Evolutionary conservation across 2,329 filamentous ascomycete species (phyloP).

Genomic region (Aspergillus sp.): DNA sequence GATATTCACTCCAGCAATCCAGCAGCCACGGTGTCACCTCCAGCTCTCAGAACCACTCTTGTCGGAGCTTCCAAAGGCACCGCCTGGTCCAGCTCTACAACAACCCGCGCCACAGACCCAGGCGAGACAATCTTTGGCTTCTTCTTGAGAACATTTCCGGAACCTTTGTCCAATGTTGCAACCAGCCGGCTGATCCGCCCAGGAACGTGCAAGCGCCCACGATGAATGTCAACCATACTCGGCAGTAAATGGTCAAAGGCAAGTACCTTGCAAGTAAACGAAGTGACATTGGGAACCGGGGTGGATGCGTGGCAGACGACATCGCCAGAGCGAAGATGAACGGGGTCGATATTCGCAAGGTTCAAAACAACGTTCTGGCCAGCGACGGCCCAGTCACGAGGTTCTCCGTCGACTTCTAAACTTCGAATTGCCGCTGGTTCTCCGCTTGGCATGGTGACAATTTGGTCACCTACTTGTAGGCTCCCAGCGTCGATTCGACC

Average conservation of each 20-base stretch:
- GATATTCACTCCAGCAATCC: slow-evolving; percentile 67
- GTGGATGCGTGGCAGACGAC: slow-evolving; percentile 72
- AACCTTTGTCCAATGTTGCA: slow-evolving; percentile 75
- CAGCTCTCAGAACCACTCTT: slow-evolving; percentile 75
- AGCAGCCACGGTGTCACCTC: slow-evolving; percentile 82
- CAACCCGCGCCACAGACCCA: slow-evolving; percentile 72
- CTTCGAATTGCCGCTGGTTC: slow-evolving; percentile 80
- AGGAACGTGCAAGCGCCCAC: slow-evolving; percentile 76
- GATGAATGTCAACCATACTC: slow-evolving; percentile 84
- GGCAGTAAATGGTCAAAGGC: slow-evolving; percentile 89
- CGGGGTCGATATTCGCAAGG: slow-evolving; percentile 78
- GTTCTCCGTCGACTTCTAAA: slow-evolving; percentile 71
- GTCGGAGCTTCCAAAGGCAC: slow-evolving; percentile 79
- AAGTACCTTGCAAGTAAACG: slow-evolving; percentile 78
- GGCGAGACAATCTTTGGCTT: slow-evolving; percentile 82
- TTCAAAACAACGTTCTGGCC: slow-evolving; percentile 87
- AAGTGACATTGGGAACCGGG: slow-evolving; percentile 69
- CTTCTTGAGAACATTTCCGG: slow-evolving; percentile 74
- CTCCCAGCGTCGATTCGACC: slow-evolving; percentile 84
- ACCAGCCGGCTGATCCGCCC: slow-evolving; percentile 72
- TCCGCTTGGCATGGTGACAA: slow-evolving; percentile 77
- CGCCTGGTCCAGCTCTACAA: slow-evolving; percentile 70
- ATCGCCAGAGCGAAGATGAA: slow-evolving; percentile 80
- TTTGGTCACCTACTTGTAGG: slow-evolving; percentile 77
- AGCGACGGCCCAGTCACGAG: slow-evolving; percentile 84